A percentile compares a stretch with the other conserved stretches of the same genome.
Conservation (phyloP, 306 rosid genomes). For the Heteromeles arbutifolia region DNA sequence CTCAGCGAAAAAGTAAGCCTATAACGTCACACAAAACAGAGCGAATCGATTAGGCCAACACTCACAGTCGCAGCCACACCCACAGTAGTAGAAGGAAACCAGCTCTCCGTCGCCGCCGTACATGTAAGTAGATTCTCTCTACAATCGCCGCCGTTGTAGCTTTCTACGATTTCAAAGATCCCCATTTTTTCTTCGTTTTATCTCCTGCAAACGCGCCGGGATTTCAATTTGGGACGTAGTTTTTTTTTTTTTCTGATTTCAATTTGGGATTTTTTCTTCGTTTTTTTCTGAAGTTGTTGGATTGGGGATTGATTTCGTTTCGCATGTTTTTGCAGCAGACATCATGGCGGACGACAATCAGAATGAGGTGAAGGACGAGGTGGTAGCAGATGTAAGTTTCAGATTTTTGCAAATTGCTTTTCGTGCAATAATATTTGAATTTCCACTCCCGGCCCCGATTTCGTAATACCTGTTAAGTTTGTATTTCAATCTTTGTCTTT, state of each 20-base stretch:
- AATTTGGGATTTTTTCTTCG: not conserved
- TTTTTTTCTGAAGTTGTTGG: not conserved
- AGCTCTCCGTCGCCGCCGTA: not conserved
- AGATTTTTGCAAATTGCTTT: not conserved
- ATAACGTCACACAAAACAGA: not conserved
- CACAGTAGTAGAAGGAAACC: not conserved
- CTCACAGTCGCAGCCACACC: not conserved
- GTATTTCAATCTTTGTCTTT: not conserved
- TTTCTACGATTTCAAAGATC: not conserved
- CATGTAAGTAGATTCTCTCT: not conserved
- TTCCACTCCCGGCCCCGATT: not conserved
- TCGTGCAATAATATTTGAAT: not conserved
- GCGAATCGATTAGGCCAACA: not conserved
- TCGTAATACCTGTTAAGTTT: not conserved
- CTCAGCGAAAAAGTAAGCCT: not conserved
- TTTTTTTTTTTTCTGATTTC: not conserved
- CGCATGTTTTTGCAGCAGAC: constrained; percentile 29
- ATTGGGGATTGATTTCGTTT: not conserved
- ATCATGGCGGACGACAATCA: constrained; percentile 63
- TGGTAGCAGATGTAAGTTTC: constrained; percentile 52
- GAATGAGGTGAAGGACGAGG: constrained; percentile 57
- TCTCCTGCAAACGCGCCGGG: not conserved
- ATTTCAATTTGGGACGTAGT: not conserved
- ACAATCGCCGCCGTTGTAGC: not conserved
- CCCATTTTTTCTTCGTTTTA: not conserved